A percentile compares a stretch with the other conserved stretches of the same genome.
Evolutionary conservation across 176 grass and related monocot species (phyloP).

Genomic region (Lolium rigidum): DNA sequence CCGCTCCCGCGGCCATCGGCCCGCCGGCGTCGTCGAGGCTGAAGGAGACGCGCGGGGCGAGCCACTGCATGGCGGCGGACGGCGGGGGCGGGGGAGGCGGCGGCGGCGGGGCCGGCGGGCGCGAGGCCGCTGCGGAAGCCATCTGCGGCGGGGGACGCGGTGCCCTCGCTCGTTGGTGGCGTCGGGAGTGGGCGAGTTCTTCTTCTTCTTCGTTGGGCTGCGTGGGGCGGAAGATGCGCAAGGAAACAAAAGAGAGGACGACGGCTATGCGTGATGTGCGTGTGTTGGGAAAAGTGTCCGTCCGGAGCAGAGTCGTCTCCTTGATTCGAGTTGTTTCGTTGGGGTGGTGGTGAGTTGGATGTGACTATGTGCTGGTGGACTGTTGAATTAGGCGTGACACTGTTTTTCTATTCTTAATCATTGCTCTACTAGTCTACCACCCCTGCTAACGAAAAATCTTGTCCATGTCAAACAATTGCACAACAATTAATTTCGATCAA

Average conservation of each 20-base stretch:
- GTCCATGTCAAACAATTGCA: no score
- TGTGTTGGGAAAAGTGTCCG: neutral
- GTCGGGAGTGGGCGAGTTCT: constrained; percentile 14
- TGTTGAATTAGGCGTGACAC: neutral
- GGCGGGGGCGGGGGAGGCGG: constrained; percentile 7
- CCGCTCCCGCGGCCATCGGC: neutral
- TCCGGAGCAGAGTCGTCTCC: neutral
- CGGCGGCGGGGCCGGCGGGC: constrained; percentile 52
- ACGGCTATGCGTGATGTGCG: neutral
- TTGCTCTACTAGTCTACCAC: no score
- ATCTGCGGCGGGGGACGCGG: constrained; percentile 22
- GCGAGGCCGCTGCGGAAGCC: constrained; percentile 54
- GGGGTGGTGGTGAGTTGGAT: neutral
- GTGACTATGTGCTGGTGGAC: neutral
- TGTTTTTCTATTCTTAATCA: no score
- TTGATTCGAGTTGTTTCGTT: neutral
- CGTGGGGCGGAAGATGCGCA: neutral
- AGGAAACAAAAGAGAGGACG: constrained; percentile 7
- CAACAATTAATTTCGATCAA: no score
- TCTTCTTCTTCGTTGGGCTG: neutral
- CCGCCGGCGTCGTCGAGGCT: constrained; percentile 61
- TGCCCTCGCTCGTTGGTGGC: neutral
- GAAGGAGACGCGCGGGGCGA: constrained; percentile 82
- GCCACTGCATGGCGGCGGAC: constrained; percentile 53
- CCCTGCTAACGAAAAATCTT: no score